Base-by-base conservation (phyloP, 495 filamentous ascomycete species). In the Hapsidospora chrysogenum region DNA sequence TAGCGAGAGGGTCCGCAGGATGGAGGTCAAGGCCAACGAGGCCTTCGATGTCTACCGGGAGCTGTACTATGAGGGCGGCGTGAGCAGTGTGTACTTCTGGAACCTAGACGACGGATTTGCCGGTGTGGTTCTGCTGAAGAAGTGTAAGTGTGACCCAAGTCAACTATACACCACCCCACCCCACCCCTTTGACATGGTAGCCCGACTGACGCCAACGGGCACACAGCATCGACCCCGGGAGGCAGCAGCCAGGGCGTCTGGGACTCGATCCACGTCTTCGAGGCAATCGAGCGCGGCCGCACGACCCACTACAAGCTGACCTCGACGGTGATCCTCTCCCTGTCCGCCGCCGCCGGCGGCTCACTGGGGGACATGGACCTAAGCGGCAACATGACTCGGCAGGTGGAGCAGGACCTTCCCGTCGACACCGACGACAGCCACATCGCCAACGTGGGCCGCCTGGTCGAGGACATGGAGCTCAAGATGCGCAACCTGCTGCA, bases 391-490 rank as follows among this genome's bases (percentile, higher is more conserved):
- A 92, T 99, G 85, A 95, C 89, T 26, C 71, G 89, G 34, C 89
- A 97, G 66, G 72, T 93, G 22, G 85, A 96, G 63, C 70, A 74
- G 44, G 86, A 95, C 57, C 57, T 94, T 55, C 73, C 80, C 4
- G 80, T 94, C 10, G 81, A 87, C 39, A 82, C 77, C 44, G 92
- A 97, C 58, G 76, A 75, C 31, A 84, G 80, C 56, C 89, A 99
- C 60, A 85, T 99, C 42, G 80, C 80, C 33, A 99, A 99, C 54
- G 84, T 96, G 42, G 89, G 89, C 27, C 68, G 74, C 55, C 64
- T 99, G 49, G 87, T 99, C 31, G 89, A 99, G 64, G 92, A 99
- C 61, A 95, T 99, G 87, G 89, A 99, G 62, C 68, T 94, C 53
- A 93, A 95, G 72, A 99, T 99, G 92, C 76, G 89, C 33, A 99